A percentile compares a stretch with the other conserved stretches of the same genome.
phyloP scores from a whole-genome alignment of 805 yeast genomes.

The Myxozyma neotropica region DNA sequence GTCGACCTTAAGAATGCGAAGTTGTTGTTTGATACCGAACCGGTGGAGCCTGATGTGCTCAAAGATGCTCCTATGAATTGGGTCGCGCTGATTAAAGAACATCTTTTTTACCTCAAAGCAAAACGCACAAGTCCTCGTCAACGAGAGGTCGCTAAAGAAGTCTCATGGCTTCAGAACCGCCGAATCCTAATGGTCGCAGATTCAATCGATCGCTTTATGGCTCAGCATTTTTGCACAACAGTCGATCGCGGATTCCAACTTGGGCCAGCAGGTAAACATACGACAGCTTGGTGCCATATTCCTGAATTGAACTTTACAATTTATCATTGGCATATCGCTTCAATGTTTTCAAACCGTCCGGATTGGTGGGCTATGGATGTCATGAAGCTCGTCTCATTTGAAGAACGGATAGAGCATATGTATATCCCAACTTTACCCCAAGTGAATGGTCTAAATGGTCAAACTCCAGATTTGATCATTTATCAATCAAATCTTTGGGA shows the following conservation, averaged over 20 bases:
- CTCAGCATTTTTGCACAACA: conserved; percentile 10
- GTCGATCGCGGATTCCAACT: conserved; percentile 1
- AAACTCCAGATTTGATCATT: conserved; percentile 18
- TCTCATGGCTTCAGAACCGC: conserved; percentile 14
- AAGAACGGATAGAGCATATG: conserved; percentile 16
- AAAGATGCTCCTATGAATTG: background rate
- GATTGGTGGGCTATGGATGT: conserved; percentile 29
- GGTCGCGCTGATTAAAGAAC: background rate
- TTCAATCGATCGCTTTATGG: conserved; percentile 23
- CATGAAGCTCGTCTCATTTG: conserved; percentile 23
- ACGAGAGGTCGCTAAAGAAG: background rate
- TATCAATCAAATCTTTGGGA: conserved; percentile 23
- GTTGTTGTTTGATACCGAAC: conserved; percentile 1
- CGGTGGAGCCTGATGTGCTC: background rate
- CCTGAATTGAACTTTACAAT: conserved; percentile 22
- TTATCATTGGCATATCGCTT: conserved; percentile 29
- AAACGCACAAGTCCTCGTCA: background rate
- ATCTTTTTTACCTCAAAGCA: background rate
- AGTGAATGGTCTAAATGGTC: conserved; percentile 16
- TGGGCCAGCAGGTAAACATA: conserved; percentile 17
- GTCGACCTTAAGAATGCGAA: background rate
- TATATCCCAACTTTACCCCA: conserved; percentile 5
- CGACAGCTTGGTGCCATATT: conserved; percentile 28
- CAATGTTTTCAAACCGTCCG: conserved; percentile 22
- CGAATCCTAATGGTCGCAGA: conserved; percentile 22